Base-by-base conservation (phyloP, 257 asterid species). In the Gynochthodes officinalis region DNA sequence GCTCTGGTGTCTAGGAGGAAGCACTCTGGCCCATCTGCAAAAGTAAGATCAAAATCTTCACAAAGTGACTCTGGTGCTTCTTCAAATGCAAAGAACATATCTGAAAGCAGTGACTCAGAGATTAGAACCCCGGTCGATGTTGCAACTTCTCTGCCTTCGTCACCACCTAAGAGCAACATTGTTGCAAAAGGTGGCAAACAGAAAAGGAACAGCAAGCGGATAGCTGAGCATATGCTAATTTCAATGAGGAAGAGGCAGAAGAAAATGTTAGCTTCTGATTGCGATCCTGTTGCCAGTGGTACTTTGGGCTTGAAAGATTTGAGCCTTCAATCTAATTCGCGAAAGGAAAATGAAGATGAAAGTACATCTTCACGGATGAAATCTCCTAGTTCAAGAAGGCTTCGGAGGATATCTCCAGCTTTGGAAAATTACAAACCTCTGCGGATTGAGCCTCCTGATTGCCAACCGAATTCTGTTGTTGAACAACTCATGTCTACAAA, bases 131-230 rank as follows among this genome's bases (percentile, higher is more conserved):
- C 64, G 64, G 84, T 76, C 73, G 95, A 86, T 78, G 81, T 71
- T 76, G 74, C 89, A 55, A 67, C 70, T 35, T 58, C 48, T 50
- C 72, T 49, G 67, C 63, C 42, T 15, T 62, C 78, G 30, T 74
- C 90, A 75, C 82, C 89, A 60, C 74, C 69, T 52, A 86, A 80
- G 70, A 79, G 80, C 76, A 70, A 85, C 66, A 67, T 83, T 72
- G 81, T 81, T 30, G 85, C 85, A 55, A 86, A 80, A 83, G 72
- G 83, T 71, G 80, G 85, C 54, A 71, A 53, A 39, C 89, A 83
- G 72, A 90, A 89, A 84, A 87, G 93, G 82, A 89, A 83, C 65
- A 86, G 97, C 90, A 95, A 95, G 92, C 82, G 99, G 78, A 81
- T 90, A 79, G 98, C 96, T 50, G 98, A 92, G 76, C 89, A 83